A percentile compares a stretch with the other conserved stretches of the same genome.
Conservation (phyloP, 106 monocot species). For the Dioscorea zingiberensis region DNA sequence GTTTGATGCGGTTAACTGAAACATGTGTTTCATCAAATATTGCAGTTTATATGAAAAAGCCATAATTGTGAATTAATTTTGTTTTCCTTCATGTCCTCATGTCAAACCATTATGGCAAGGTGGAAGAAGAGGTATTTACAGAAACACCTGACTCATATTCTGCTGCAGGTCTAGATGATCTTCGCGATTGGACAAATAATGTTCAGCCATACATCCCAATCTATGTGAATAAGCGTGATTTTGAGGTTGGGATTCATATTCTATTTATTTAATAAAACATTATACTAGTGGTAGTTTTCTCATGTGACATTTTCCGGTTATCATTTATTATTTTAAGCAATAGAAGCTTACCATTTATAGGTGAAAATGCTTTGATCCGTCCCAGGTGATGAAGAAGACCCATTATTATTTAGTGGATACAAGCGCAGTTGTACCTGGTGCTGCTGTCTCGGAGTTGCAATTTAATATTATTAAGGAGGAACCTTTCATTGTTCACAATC, state of each 20-base stretch:
- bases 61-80: too few species aligned
- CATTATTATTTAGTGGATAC: slow-evolving; percentile 95
- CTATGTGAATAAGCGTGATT: slow-evolving; percentile 78
- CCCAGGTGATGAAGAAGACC: slow-evolving; percentile 95
- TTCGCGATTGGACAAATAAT: slow-evolving; percentile 99
- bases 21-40: too few species aligned
- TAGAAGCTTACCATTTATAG: too few species aligned
- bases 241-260: slow-evolving; percentile 50
- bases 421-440: slow-evolving; percentile 85
- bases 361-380: too few species aligned
- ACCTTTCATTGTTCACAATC: slow-evolving; percentile 63
- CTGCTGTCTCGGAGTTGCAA: slow-evolving; percentile 88
- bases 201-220: slow-evolving; percentile 83
- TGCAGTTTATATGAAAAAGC: too few species aligned
- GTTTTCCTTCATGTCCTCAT: neutral
- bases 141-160: neutral
- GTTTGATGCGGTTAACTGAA: too few species aligned
- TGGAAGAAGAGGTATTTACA: neutral
- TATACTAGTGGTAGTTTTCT: too few species aligned
- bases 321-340: too few species aligned
- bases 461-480: slow-evolving; percentile 86
- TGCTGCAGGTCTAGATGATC: slow-evolving; percentile 88
- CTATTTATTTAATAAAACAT: too few species aligned
- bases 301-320: too few species aligned
- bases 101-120: neutral